A percentile compares a stretch with the other conserved stretches of the same genome.
phyloP scores from a whole-genome alignment of 2,329 filamentous ascomycete species.

The Fusarium sp. region DNA sequence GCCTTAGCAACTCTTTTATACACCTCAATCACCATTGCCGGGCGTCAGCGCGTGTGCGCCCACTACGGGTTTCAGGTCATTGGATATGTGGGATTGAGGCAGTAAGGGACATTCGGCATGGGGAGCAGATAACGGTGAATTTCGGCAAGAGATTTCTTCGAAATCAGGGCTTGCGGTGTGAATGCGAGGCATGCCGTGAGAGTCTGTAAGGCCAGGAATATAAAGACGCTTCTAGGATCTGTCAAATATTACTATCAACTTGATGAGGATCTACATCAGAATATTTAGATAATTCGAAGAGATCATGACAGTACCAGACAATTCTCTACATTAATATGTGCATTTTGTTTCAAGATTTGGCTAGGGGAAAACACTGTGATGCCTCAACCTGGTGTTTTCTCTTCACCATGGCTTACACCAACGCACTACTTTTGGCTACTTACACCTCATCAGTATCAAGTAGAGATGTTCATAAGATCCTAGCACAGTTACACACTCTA shows the following conservation, averaged over 20 bases:
- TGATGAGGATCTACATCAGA: not conserved
- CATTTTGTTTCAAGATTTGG: not conserved
- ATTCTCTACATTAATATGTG: not conserved
- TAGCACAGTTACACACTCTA: not conserved
- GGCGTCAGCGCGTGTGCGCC: not conserved
- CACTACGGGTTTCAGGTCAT: not conserved
- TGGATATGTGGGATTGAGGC: conserved; percentile 1
- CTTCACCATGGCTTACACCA: not conserved
- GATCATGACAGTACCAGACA: not conserved
- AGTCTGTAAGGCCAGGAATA: not conserved
- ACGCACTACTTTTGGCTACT: not conserved
- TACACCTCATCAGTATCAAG: not conserved
- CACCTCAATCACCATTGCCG: not conserved
- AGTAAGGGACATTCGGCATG: not conserved
- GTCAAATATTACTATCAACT: not conserved
- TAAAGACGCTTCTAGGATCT: not conserved
- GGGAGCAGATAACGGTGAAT: not conserved
- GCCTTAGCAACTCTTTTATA: not conserved
- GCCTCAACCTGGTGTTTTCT: not conserved
- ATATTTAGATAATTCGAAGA: not conserved
- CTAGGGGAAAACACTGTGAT: not conserved
- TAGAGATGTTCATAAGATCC: not conserved
- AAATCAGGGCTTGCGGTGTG: conserved; percentile 2
- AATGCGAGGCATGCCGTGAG: not conserved
- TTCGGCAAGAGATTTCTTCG: conserved; percentile 6